These are phyloP conservation scores for Pichia scutulata DNA, from an alignment of 805 yeast species.

Conservation along the genomic window DNA sequence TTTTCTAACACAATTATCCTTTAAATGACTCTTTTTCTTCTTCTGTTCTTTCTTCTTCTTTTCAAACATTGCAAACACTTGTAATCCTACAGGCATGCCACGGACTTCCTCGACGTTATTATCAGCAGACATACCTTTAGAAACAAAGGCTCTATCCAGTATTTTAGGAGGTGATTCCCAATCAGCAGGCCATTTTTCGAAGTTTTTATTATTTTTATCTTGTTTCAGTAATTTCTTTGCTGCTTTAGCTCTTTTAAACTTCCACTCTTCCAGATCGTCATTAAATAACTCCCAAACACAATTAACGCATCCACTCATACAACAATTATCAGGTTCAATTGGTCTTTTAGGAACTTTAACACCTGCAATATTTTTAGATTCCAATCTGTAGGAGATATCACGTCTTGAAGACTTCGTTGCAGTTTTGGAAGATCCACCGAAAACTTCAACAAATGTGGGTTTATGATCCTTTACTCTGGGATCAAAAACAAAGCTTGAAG, in stretches of 20 bases:
- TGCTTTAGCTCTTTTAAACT: slow-evolving; percentile 49
- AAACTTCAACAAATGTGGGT: slow-evolving; percentile 21
- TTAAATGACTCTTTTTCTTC: not conserved
- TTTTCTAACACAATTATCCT: not conserved
- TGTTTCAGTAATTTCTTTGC: slow-evolving; percentile 31
- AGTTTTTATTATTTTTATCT: slow-evolving; percentile 26
- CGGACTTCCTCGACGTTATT: slow-evolving; percentile 33
- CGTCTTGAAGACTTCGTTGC: slow-evolving; percentile 30
- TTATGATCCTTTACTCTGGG: slow-evolving; percentile 15
- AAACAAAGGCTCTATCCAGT: slow-evolving; percentile 36
- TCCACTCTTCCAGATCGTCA: slow-evolving; percentile 86
- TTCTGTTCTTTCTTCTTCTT: slow-evolving; percentile 44
- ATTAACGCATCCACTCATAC: slow-evolving; percentile 95
- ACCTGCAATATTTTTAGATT: slow-evolving; percentile 44
- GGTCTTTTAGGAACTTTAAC: slow-evolving; percentile 78
- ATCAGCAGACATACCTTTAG: slow-evolving; percentile 28
- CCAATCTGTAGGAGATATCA: slow-evolving; percentile 29
- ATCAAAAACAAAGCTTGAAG: slow-evolving; percentile 20
- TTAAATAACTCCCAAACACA: slow-evolving; percentile 94
- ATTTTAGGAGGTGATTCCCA: slow-evolving; percentile 49
- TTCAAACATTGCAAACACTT: slow-evolving; percentile 81
- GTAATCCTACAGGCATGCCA: slow-evolving; percentile 66
- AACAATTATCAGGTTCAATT: slow-evolving; percentile 87
- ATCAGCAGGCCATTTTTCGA: slow-evolving; percentile 54
- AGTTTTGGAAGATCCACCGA: slow-evolving; percentile 25